These are phyloP conservation scores for Pseudogymnoascus verrucosus DNA, from an alignment of 2,329 filamentous ascomycete genomes.

Conservation along the genomic window DNA sequence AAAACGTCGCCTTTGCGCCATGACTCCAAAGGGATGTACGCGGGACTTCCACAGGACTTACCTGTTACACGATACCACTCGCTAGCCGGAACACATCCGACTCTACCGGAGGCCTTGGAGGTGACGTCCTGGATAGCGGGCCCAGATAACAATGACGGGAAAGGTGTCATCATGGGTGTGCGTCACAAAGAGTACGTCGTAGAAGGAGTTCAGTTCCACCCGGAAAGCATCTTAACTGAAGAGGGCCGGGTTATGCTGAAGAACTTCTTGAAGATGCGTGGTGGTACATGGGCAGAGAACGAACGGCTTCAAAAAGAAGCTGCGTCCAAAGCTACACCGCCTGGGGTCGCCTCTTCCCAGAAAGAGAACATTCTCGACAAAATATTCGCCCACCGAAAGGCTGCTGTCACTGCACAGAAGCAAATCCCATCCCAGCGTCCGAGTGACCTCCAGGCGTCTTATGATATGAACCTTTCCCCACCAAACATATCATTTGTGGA, in stretches of 20 bases:
- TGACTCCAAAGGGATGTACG: slow-evolving; percentile 87
- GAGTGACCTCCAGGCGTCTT: slow-evolving; percentile 76
- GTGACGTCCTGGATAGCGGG: slow-evolving; percentile 83
- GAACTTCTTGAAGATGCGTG: slow-evolving; percentile 83
- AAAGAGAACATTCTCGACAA: slow-evolving; percentile 81
- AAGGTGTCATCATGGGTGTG: slow-evolving; percentile 92
- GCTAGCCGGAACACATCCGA: slow-evolving; percentile 82
- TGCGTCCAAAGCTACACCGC: slow-evolving; percentile 22
- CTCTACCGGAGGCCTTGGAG: slow-evolving; percentile 77
- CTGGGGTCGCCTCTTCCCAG: slow-evolving; percentile 35
- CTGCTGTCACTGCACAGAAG: slow-evolving; percentile 72
- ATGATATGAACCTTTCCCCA: slow-evolving; percentile 75
- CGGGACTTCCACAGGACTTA: slow-evolving; percentile 67
- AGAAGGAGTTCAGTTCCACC: slow-evolving; percentile 97
- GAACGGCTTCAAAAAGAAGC: slow-evolving; percentile 44
- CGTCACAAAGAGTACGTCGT: slow-evolving; percentile 83
- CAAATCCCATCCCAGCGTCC: slow-evolving; percentile 75
- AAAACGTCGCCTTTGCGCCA: slow-evolving; percentile 90
- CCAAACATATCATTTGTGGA: slow-evolving; percentile 74
- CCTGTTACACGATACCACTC: slow-evolving; percentile 95
- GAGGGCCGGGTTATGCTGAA: slow-evolving; percentile 82
- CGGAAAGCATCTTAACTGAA: slow-evolving; percentile 90
- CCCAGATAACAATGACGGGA: slow-evolving; percentile 54
- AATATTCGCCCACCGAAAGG: slow-evolving; percentile 78
- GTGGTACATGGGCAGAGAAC: slow-evolving; percentile 87